Evolutionary conservation across 2,329 filamentous ascomycete genomes (phyloP), one percentile per base, ranked within the genome.

Genomic region (Helotiales sp.): DNA sequence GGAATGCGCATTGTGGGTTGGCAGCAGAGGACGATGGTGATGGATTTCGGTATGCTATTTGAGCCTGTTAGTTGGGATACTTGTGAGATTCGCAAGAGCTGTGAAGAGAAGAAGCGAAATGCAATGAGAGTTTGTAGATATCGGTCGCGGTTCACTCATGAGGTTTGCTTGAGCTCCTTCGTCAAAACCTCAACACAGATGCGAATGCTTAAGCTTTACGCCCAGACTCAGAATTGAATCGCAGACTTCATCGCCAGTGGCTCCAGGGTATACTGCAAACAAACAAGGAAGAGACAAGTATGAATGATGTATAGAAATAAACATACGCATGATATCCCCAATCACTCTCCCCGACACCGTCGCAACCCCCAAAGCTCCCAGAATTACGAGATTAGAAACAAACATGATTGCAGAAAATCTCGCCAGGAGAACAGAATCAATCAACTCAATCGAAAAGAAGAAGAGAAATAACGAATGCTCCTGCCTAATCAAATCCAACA

Each of bases 341-440:
- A 63, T 59, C 15, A 60, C 55, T 42, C 60, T 57, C 10, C 59
- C 57, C 44, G 46, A 55, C 34, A 62, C 62, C 22, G 52, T 44
- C 59, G 52, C 38, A 33, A 62, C 27, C 10, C 19, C 57, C 47
- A 51, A n/a, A n/a, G n/a, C 57, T 42, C 54, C 44, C 30, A 58
- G 46, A 47, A 63, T 59, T 55, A 64, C 58, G 57, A 58, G 33
- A 57, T 54, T 58, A 52, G 48, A 33, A 54, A 56, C 31, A n/a
- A 58, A 58, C 59, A 64, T 62, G 12, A 49, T 33, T 48, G 46
- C 27, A 30, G 9, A 15, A 34, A 48, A 8, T 57, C 62, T 60
- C 57, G 36, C 57, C 62, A 57, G 62, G 62, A 64, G 62, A 57
- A 19, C n/a, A 38, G 25, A 38, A 25, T 44, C 40, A 44, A 44